Percentiles rank a stretch among this genome's conserved stretches.
Conservation (phyloP, 495 filamentous ascomycete species). For the Penicillium herquei region DNA sequence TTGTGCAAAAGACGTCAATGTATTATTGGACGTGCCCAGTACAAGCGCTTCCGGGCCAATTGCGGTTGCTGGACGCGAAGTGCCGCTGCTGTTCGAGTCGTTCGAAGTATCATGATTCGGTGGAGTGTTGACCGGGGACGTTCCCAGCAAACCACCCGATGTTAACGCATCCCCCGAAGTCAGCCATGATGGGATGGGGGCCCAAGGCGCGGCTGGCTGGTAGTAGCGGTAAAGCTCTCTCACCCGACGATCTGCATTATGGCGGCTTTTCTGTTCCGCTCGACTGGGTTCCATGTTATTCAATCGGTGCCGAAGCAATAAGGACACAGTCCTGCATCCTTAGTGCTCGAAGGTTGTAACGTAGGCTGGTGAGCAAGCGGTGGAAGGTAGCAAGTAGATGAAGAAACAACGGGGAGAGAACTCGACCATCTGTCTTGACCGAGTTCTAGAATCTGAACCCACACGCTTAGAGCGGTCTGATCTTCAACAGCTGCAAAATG, state of each 20-base stretch:
- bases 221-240: constrained; percentile 45
- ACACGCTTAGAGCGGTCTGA: neutral
- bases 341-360: constrained; percentile 2
- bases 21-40: constrained; percentile 47
- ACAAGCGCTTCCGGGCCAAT: constrained; percentile 18
- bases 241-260: constrained; percentile 27
- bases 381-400: no score
- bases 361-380: no score
- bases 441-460: neutral
- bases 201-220: constrained; percentile 21
- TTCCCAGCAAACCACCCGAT: constrained; percentile 7
- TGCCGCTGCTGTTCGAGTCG: constrained; percentile 9
- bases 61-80: constrained; percentile 15
- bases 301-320: constrained; percentile 1
- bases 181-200: constrained; percentile 22
- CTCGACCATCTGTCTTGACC: neutral
- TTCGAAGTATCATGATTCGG: constrained; percentile 9
- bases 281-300: constrained; percentile 18
- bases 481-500: neutral
- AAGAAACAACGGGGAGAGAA: no score
- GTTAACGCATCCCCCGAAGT: constrained; percentile 5
- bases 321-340: constrained; percentile 20
- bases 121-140: constrained; percentile 5
- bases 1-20: constrained; percentile 48
- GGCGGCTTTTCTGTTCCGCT: constrained; percentile 7